A percentile compares a stretch with the other conserved stretches of the same genome.
Conservation (phyloP, 768 basidiomycete species). For the Pleurotus tuber-regium region DNA sequence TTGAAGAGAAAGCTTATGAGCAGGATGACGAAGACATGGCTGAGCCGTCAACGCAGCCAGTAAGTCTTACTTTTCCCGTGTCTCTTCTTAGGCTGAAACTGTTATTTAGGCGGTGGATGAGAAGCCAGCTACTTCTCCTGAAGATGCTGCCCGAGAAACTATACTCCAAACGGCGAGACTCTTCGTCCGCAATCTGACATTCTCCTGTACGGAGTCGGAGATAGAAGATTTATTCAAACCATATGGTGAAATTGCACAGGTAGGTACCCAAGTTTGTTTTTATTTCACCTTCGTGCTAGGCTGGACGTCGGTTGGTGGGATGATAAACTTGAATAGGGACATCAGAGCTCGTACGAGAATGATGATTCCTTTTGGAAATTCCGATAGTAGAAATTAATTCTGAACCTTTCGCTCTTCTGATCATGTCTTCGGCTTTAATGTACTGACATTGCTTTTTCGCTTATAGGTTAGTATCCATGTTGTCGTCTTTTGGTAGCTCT, state of each 20-base stretch:
- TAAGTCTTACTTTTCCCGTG: too few relatives aligned
- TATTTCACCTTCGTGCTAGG: conserved; percentile 12
- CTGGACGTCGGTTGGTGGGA: conserved; percentile 7
- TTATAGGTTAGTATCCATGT: conserved; percentile 13
- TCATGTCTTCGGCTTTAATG: not conserved
- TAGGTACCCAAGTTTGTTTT: conserved; percentile 31
- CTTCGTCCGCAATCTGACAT: conserved; percentile 95
- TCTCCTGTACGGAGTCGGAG: conserved; percentile 74
- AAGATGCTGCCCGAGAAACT: conserved; percentile 42
- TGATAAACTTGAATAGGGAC: conserved; percentile 18
- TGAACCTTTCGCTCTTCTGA: conserved; percentile 33
- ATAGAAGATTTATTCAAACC: conserved; percentile 59
- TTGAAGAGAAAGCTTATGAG: conserved; percentile 44
- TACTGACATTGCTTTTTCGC: conserved; percentile 10
- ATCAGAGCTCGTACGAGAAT: conserved; percentile 23
- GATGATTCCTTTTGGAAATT: conserved; percentile 44
- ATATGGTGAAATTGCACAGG: conserved; percentile 78
- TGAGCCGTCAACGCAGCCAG: not conserved
- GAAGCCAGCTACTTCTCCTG: conserved; percentile 10
- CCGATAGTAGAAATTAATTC: conserved; percentile 56
- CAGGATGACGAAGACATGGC: conserved; percentile 51
- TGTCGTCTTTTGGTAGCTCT: conserved; percentile 1
- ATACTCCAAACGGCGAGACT: conserved; percentile 77
- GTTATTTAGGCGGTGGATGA: too few relatives aligned
- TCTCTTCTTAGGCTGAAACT: too few relatives aligned